These are phyloP conservation scores for Dendrostoma leiphaemia DNA, from an alignment of 2,329 filamentous ascomycete genomes.

Conservation along the genomic window DNA sequence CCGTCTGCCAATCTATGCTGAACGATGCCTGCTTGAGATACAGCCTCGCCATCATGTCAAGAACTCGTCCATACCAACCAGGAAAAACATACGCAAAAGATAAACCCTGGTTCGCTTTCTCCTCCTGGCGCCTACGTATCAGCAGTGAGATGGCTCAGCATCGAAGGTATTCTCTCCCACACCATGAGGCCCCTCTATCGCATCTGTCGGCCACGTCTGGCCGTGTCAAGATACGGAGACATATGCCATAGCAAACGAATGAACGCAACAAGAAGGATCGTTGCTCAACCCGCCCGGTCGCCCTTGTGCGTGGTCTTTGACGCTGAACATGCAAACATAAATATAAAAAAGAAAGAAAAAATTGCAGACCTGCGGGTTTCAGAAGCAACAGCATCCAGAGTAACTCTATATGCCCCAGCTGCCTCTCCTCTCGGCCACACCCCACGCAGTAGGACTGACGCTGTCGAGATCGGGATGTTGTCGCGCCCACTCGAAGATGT, in stretches of 20 bases:
- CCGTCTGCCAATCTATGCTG: slow-evolving; percentile 6
- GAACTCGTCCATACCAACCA: neutral
- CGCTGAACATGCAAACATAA: neutral
- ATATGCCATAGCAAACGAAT: neutral
- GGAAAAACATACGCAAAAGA: neutral
- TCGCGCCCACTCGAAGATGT: slow-evolving; percentile 85
- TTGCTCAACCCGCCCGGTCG: neutral
- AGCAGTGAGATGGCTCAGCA: neutral
- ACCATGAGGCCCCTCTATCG: neutral
- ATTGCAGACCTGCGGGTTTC: too few relatives aligned
- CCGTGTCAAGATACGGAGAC: neutral
- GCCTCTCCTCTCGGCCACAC: slow-evolving; percentile 62
- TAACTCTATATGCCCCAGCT: slow-evolving; percentile 70
- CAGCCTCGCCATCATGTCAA: neutral
- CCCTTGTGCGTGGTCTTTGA: too few relatives aligned
- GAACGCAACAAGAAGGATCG: neutral
- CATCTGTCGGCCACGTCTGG: neutral
- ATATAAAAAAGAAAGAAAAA: slow-evolving; percentile 5
- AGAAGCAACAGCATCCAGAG: neutral
- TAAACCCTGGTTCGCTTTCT: neutral
- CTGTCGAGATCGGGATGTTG: slow-evolving; percentile 75
- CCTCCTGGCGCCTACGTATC: neutral
- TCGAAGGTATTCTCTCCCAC: neutral
- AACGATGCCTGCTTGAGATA: slow-evolving; percentile 2
- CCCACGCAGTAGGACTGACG: slow-evolving; percentile 63